Conservation (phyloP, 345 rosid genomes). For the Lenwebbia sp. region DNA sequence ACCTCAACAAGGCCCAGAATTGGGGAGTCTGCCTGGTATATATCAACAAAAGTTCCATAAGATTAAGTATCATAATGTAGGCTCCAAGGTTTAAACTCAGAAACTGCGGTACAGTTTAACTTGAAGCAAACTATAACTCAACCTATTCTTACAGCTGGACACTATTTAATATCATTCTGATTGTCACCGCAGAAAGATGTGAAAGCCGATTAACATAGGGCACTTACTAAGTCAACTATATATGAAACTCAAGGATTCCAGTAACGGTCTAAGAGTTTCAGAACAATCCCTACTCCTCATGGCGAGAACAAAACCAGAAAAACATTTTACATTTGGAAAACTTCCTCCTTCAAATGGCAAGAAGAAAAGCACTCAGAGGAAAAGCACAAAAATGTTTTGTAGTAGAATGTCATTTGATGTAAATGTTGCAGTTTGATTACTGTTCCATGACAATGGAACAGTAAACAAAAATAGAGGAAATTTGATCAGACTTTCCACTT, state of each 20-base stretch:
- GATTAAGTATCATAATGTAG: not conserved
- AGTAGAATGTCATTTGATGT: not conserved
- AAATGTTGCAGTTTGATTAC: not conserved
- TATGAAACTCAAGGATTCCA: not conserved
- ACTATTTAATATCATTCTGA: not conserved
- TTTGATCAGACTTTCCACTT: not conserved
- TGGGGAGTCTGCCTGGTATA: slow-evolving; percentile 66
- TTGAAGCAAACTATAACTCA: not conserved
- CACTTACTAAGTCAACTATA: not conserved
- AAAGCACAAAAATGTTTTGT: not conserved
- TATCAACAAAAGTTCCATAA: not conserved
- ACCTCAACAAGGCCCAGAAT: slow-evolving; percentile 77
- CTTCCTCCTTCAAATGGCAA: not conserved
- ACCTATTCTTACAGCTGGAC: not conserved
- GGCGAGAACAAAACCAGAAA: not conserved
- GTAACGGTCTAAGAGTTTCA: not conserved
- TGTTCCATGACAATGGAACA: not conserved
- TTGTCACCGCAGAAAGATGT: not conserved
- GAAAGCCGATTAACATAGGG: not conserved
- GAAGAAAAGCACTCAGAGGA: not conserved
- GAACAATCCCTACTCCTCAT: not conserved
- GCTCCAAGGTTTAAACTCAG: not conserved
- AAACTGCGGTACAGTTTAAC: not conserved
- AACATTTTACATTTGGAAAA: not conserved
- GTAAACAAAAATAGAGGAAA: not conserved